phyloP scores from a whole-genome alignment of 257 asterid genomes.

The Scutellaria galericulata region DNA sequence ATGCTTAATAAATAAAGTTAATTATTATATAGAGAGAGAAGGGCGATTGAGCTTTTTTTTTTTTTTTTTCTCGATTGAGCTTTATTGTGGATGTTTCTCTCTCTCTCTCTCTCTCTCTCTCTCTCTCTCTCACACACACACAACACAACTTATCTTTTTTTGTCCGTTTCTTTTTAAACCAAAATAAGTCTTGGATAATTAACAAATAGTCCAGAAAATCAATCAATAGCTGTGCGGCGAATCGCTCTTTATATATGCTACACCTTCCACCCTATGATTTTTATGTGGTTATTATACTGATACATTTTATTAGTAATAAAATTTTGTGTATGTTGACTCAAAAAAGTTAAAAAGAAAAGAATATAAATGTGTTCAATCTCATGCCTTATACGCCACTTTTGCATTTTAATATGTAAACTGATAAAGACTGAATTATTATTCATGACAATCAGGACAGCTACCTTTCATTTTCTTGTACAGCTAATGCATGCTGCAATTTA shows the following conservation, averaged over 20 bases:
- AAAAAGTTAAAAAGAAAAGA: no score
- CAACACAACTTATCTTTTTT: neutral
- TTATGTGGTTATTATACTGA: no score
- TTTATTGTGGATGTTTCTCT: no score
- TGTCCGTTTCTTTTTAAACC: neutral
- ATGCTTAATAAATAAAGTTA: neutral
- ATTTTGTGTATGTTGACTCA: no score
- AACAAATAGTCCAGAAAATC: neutral
- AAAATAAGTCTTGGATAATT: neutral
- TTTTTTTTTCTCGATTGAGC: no score
- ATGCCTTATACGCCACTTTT: neutral
- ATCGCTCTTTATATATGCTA: neutral
- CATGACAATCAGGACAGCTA: neutral
- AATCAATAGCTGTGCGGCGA: slow-evolving; percentile 24
- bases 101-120: no score
- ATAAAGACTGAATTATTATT: slow-evolving; percentile 12
- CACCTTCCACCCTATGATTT: neutral
- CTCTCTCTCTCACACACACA: no score
- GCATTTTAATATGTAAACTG: neutral
- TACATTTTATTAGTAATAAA: no score
- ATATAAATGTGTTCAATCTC: neutral
- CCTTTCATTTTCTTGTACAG: slow-evolving; percentile 19
- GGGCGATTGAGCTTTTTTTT: no score
- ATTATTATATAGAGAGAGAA: neutral
- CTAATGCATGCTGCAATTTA: neutral